phyloP scores from a whole-genome alignment of 768 basidiomycete species.

The Suillus alpinus region DNA sequence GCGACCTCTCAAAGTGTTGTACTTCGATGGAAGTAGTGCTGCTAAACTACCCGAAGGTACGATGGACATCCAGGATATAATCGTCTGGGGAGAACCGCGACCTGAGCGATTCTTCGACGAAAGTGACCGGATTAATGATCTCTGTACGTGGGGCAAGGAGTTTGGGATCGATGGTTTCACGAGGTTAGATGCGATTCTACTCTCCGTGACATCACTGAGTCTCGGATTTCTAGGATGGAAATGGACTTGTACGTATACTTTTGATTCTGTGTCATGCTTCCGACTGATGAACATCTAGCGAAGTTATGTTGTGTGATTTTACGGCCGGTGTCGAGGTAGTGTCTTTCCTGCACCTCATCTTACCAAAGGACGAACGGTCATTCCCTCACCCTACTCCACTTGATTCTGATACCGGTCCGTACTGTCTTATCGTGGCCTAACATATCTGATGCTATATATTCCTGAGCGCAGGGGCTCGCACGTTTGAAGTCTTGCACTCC shows the following conservation, averaged over 20 bases:
- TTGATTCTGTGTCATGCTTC: not conserved
- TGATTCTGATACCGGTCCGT: not conserved
- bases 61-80: constrained; percentile 34
- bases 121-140: constrained; percentile 18
- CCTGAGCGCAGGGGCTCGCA: not conserved
- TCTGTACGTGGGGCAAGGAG: too few species aligned
- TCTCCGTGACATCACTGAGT: not conserved
- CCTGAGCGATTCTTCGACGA: constrained; percentile 22
- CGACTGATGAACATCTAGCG: constrained; percentile 26
- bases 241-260: constrained; percentile 41
- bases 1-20: constrained; percentile 9
- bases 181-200: constrained; percentile 11
- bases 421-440: not conserved
- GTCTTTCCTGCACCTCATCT: constrained; percentile 35
- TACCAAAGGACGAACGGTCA: not conserved
- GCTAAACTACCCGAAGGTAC: constrained; percentile 21
- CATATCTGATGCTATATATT: not conserved
- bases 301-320: too few species aligned
- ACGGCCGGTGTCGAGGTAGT: constrained; percentile 35
- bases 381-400: not conserved
- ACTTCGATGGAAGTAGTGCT: constrained; percentile 14
- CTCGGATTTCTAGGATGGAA: constrained; percentile 37
- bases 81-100: constrained; percentile 27
- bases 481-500: constrained; percentile 27
- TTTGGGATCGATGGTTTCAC: constrained; percentile 35